These are phyloP conservation scores for Syzygium jambos DNA, from an alignment of 345 rosid species.

Conservation along the genomic window DNA sequence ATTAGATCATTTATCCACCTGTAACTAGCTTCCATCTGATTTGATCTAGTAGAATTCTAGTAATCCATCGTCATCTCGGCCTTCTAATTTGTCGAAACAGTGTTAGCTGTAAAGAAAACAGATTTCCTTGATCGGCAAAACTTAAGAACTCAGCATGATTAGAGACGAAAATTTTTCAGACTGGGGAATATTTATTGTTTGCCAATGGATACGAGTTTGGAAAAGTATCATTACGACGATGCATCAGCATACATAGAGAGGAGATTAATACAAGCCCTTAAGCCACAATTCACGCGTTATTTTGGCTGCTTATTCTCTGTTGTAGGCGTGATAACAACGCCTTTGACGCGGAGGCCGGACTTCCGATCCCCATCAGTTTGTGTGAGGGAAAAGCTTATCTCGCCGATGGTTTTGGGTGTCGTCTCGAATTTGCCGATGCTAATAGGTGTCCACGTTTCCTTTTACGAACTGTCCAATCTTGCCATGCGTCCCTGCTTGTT, in stretches of 20 bases:
- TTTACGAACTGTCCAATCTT: neutral
- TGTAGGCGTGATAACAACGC: neutral
- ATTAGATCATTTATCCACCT: neutral
- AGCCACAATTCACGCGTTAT: neutral
- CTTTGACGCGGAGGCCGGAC: neutral
- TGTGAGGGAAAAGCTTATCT: neutral
- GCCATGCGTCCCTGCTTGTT: neutral
- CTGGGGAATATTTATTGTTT: neutral
- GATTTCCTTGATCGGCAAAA: neutral
- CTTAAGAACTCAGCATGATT: neutral
- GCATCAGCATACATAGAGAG: neutral
- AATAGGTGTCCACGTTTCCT: neutral
- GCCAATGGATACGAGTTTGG: neutral
- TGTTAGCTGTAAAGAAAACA: neutral
- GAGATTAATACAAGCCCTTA: neutral
- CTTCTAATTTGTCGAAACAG: neutral
- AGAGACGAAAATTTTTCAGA: neutral
- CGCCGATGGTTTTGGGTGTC: neutral
- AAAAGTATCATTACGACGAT: neutral
- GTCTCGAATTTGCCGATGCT: neutral
- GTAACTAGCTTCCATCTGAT: neutral
- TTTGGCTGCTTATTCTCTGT: neutral
- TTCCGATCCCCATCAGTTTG: neutral
- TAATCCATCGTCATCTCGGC: neutral
- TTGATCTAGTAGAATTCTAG: neutral